Percentiles rank a stretch among this genome's conserved stretches.
Evolutionary conservation across 192 early-diverging fungal genomes (phyloP).

Genomic region (Coemansia biformis): DNA sequence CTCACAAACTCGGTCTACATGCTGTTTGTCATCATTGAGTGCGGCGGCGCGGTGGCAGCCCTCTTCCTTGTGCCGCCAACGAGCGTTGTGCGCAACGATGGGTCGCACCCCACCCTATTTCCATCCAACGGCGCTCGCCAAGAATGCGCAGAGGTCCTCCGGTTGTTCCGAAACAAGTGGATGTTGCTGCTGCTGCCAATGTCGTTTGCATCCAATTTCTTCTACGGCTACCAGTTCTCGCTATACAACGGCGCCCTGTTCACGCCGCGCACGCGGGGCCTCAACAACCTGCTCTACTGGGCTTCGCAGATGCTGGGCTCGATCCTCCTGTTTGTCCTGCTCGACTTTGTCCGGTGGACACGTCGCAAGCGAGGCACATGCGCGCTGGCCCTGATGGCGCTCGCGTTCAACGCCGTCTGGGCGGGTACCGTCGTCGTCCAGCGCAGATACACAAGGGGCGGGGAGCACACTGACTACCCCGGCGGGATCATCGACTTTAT

Average conservation of each 20-base stretch:
- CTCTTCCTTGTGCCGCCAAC: conserved; percentile 56
- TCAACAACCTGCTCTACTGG: conserved; percentile 81
- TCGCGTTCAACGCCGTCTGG: conserved; percentile 55
- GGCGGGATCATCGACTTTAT: conserved; percentile 36
- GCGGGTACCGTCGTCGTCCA: conserved; percentile 56
- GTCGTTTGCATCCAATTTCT: conserved; percentile 73
- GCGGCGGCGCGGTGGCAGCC: conserved; percentile 54
- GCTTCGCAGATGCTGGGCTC: conserved; percentile 67
- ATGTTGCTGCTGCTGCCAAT: conserved; percentile 69
- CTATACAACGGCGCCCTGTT: conserved; percentile 58
- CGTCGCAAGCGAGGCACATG: conserved; percentile 60
- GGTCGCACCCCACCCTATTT: conserved; percentile 37
- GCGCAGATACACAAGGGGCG: conserved; percentile 46
- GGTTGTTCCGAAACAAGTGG: conserved; percentile 59
- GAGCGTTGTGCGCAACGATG: conserved; percentile 64
- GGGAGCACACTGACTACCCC: conserved; percentile 19
- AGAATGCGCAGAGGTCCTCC: conserved; percentile 55
- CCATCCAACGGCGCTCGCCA: conserved; percentile 49
- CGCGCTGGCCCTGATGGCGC: conserved; percentile 41
- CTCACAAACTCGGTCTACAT: conserved; percentile 67
- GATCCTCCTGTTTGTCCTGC: conserved; percentile 56
- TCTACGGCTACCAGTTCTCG: conserved; percentile 71
- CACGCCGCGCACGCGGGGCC: conserved; percentile 60
- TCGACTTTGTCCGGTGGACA: conserved; percentile 54
- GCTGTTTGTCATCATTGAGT: conserved; percentile 69